A percentile compares a stretch with the other conserved stretches of the same genome.
These are phyloP conservation scores for Penicillium sclerotigenum DNA, from an alignment of 2,329 filamentous ascomycete species.

Conservation along the genomic window DNA sequence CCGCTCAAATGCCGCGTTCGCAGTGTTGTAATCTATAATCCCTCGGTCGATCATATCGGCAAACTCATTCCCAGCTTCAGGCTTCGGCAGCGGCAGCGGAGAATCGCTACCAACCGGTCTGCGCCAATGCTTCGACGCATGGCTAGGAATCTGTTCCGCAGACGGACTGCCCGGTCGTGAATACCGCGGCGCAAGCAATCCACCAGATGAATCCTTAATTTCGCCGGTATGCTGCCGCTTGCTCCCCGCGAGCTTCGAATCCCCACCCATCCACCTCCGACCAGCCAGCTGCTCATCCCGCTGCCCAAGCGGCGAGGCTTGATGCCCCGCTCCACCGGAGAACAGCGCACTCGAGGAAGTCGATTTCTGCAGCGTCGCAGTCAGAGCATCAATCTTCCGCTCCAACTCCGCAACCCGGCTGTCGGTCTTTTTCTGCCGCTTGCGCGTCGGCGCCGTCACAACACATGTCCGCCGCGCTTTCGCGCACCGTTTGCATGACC, in stretches of 20 bases:
- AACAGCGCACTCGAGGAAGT: slow-evolving; percentile 26
- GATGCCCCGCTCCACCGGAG: slow-evolving; percentile 9
- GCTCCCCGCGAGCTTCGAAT: slow-evolving; percentile 21
- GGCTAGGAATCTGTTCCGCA: slow-evolving; percentile 19
- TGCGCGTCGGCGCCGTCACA: slow-evolving; percentile 70
- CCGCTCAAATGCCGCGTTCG: slow-evolving; percentile 55
- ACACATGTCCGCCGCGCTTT: slow-evolving; percentile 77
- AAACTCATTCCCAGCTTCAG: slow-evolving; percentile 28
- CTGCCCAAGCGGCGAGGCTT: slow-evolving; percentile 24
- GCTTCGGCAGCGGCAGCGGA: slow-evolving; percentile 12
- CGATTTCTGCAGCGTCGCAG: slow-evolving; percentile 68
- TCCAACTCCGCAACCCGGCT: slow-evolving; percentile 85
- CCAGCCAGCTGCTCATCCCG: slow-evolving; percentile 36
- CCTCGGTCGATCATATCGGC: slow-evolving; percentile 50
- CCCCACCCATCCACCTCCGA: slow-evolving; percentile 27
- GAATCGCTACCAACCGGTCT: slow-evolving; percentile 18
- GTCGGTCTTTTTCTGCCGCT: slow-evolving; percentile 89
- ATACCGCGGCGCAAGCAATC: slow-evolving; percentile 22
- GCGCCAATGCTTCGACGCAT: slow-evolving; percentile 21
- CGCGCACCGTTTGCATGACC: slow-evolving; percentile 69
- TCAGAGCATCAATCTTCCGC: slow-evolving; percentile 87
- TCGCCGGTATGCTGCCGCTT: slow-evolving; percentile 35
- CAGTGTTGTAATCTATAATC: slow-evolving; percentile 52
- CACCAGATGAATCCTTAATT: slow-evolving; percentile 19
- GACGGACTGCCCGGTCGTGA: slow-evolving; percentile 22